Evolutionary conservation across 2,329 filamentous ascomycete species (phyloP), one percentile per base, ranked within the genome.

Genomic region (Fusarium sp.): DNA sequence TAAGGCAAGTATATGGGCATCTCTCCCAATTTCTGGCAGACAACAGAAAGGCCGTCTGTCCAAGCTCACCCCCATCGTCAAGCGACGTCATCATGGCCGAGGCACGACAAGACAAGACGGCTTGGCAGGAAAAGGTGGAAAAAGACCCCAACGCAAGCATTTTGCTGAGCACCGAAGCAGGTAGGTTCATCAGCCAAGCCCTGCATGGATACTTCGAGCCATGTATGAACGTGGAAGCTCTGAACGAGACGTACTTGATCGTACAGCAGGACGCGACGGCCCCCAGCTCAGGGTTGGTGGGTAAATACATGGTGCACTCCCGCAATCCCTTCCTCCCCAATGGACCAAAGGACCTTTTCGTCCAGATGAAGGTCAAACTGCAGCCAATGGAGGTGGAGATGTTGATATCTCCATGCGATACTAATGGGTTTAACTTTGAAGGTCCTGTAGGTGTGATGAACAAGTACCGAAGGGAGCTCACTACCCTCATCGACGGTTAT

Each of bases 291-390:
- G 20, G 9, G 14, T 14, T 14, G 11, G 50, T 27, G 10, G 47
- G 57, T 2, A 25, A 63, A 22, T 69, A 68, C 33, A 63, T 38
- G 14, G 25, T 63, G 6, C 31, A 31, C 20, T 68, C 65, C 1
- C 20, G 20, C 10, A 47, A 54, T n/a, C 38, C 65, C 11, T 58
- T 69, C 31, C 33, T 69, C 6, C 65, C 67, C 8, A 54, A 29
- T 20, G 50, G 29, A 13, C 50, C 27, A 14, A 33, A 10, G 8
- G 50, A 54, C 10, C 50, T 29, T 6, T 7, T 16, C 4, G 22
- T 47, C 13, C 22, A 25, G 42, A 14, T 45, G 13, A 4, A 45
- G 40, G 6, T 42, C n/a, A 40, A 1, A 20, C 9, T 10, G n/a
- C 5, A n/a, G 38, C n/a, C 6, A 36, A 36, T 6, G 14, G 1